Percentiles rank a stretch among this genome's conserved stretches.
These are phyloP conservation scores for Phaeotremella fagi DNA, from an alignment of 768 basidiomycete species.

Conservation along the genomic window DNA sequence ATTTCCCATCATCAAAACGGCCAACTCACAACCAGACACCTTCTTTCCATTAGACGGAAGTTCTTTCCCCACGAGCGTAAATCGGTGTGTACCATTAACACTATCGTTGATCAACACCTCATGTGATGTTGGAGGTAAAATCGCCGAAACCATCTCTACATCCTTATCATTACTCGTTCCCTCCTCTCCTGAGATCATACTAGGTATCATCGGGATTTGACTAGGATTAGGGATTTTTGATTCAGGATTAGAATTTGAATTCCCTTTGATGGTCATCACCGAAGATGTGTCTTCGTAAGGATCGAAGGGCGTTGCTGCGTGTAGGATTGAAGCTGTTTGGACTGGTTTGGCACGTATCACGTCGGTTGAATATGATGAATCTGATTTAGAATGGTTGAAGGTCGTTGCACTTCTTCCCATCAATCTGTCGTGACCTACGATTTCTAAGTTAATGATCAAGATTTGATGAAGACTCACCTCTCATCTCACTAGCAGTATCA, in stretches of 20 bases:
- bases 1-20: background rate
- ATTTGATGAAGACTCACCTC: constrained; percentile 20
- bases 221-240: background rate
- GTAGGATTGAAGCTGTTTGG: constrained; percentile 14
- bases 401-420: background rate
- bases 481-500: constrained; percentile 40
- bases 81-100: constrained; percentile 39
- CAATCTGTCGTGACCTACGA: constrained; percentile 26
- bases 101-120: background rate
- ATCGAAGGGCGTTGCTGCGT: constrained; percentile 13
- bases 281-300: background rate
- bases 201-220: constrained; percentile 1
- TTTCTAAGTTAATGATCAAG: background rate
- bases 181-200: background rate
- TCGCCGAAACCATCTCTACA: too few species aligned
- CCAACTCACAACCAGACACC: constrained; percentile 34
- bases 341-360: constrained; percentile 8
- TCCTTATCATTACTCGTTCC: background rate
- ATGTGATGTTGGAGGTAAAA: background rate
- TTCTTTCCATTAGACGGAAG: constrained; percentile 34
- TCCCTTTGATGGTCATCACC: background rate
- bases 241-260: constrained; percentile 16
- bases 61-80: constrained; percentile 36
- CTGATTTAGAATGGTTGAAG: background rate
- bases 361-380: constrained; percentile 1